A percentile compares a stretch with the other conserved stretches of the same genome.
Evolutionary conservation across 2,329 filamentous ascomycete genomes (phyloP).

Genomic region (Xylariales sp.): DNA sequence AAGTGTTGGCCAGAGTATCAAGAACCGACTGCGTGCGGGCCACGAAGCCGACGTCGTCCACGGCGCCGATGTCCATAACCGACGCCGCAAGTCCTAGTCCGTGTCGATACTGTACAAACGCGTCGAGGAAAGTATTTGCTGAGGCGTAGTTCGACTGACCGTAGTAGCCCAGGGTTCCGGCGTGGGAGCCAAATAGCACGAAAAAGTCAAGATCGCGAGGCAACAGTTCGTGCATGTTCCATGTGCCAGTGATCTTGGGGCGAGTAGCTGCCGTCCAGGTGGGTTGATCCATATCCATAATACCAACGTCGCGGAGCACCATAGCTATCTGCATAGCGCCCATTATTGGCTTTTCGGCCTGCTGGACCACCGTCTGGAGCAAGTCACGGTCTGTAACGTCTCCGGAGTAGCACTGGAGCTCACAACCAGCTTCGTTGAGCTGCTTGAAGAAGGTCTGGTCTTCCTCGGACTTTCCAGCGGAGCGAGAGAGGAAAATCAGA

Average conservation of each 20-base stretch:
- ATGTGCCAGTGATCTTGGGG: slow-evolving; percentile 25
- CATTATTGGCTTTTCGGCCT: neutral
- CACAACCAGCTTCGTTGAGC: neutral
- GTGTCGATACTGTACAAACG: slow-evolving; percentile 24
- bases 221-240: slow-evolving; percentile 21
- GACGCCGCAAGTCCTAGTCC: slow-evolving; percentile 23
- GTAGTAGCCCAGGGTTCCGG: slow-evolving; percentile 15
- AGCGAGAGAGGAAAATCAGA: neutral
- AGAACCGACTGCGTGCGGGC: neutral
- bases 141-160: slow-evolving; percentile 28
- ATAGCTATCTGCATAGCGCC: neutral
- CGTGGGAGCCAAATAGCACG: slow-evolving; percentile 16
- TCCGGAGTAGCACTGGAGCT: neutral
- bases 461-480: slow-evolving; percentile 9
- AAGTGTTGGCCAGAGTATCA: neutral
- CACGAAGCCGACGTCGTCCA: slow-evolving; percentile 15
- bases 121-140: slow-evolving; percentile 29
- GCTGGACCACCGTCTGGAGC: neutral
- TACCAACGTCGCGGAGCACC: neutral
- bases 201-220: slow-evolving; percentile 21
- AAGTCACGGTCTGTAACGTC: neutral
- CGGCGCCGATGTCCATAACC: slow-evolving; percentile 27
- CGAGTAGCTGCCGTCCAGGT: slow-evolving; percentile 17
- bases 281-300: slow-evolving; percentile 15
- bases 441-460: slow-evolving; percentile 7